Evolutionary conservation across 139 green algal species (phyloP).

Genomic region (Nannochloris sp.): DNA sequence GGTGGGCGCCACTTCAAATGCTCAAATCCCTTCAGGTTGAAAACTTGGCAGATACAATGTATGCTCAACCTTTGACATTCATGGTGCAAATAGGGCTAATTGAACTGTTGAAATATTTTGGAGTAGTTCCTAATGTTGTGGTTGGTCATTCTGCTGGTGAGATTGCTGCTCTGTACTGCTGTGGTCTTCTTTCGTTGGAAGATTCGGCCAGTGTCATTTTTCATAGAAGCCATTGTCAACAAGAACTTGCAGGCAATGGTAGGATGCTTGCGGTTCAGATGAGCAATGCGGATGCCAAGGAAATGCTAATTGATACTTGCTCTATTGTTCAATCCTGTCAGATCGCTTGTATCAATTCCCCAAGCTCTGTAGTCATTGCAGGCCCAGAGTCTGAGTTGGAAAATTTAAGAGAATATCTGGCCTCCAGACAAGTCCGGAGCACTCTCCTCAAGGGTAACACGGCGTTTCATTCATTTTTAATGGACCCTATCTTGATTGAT

Average conservation of each 20-base stretch:
- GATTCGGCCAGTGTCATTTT: neutral
- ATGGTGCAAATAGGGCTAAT: neutral
- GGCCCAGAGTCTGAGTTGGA: neutral
- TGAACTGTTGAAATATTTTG: neutral
- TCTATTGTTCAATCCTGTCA: neutral
- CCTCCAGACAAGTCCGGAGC: neutral
- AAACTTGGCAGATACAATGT: neutral
- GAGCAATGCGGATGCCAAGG: neutral
- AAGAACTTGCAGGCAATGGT: neutral
- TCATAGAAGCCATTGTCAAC: neutral
- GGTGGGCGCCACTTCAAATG: neutral
- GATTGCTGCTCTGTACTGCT: neutral
- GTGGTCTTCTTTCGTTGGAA: constrained; percentile 1
- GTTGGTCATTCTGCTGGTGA: neutral
- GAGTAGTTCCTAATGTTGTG: neutral
- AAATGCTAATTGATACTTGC: neutral
- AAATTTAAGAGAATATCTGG: neutral
- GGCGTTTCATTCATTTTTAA: neutral
- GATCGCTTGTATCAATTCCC: neutral
- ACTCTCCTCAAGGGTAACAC: neutral
- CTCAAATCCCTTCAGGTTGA: neutral
- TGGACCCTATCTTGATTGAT: neutral
- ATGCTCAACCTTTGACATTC: neutral
- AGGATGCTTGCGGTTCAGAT: neutral
- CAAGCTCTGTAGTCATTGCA: neutral